These are phyloP conservation scores for Termitomyces bulborhizus DNA, from an alignment of 768 basidiomycete genomes.

Conservation along the genomic window DNA sequence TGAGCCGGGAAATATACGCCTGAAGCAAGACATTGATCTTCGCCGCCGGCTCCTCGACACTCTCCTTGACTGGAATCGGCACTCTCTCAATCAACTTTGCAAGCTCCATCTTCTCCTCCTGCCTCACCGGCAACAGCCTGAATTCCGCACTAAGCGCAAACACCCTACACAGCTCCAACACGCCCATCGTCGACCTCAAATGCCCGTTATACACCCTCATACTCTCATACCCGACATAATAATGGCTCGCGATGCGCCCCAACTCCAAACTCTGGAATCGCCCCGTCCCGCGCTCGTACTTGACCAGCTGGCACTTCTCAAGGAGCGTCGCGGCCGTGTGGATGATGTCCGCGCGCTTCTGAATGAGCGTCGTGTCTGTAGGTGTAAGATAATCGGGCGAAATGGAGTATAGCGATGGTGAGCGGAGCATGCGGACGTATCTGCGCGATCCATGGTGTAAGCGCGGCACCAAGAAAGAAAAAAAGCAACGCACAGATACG, in stretches of 20 bases:
- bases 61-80: slow-evolving; percentile 95
- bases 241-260: slow-evolving; percentile 91
- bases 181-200: slow-evolving; percentile 79
- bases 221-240: slow-evolving; percentile 90
- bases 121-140: slow-evolving; percentile 69
- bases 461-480: neutral
- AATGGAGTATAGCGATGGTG: slow-evolving; percentile 83
- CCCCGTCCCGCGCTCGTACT: slow-evolving; percentile 86
- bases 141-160: slow-evolving; percentile 97
- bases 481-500: slow-evolving; percentile 66
- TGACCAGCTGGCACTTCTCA: slow-evolving; percentile 91
- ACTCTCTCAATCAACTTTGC: slow-evolving; percentile 89
- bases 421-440: slow-evolving; percentile 91
- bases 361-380: slow-evolving; percentile 74
- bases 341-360: slow-evolving; percentile 90
- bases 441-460: slow-evolving; percentile 31
- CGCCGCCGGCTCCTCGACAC: slow-evolving; percentile 91
- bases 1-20: slow-evolving; percentile 90
- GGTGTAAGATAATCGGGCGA: slow-evolving; percentile 72
- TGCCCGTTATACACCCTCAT: slow-evolving; percentile 98
- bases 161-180: slow-evolving; percentile 88
- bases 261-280: slow-evolving; percentile 91
- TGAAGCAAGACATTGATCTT: slow-evolving; percentile 97
- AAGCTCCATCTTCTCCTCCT: slow-evolving; percentile 78
- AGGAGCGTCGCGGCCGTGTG: slow-evolving; percentile 91